A percentile compares a stretch with the other conserved stretches of the same genome.
phyloP scores from a whole-genome alignment of 768 basidiomycete genomes.

The Collybiopsis luxurians region DNA sequence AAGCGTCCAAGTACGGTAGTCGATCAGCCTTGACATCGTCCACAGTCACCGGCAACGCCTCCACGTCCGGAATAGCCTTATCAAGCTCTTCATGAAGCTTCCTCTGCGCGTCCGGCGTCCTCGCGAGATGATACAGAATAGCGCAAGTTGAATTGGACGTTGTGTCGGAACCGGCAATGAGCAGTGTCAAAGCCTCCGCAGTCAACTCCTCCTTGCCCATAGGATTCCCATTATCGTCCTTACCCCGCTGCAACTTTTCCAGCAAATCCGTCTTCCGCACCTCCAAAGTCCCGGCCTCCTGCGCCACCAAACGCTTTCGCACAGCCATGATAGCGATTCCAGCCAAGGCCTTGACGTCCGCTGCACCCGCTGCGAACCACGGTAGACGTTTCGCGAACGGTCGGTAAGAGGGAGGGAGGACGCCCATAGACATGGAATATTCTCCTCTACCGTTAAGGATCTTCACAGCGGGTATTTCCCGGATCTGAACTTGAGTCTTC shows the following conservation, averaged over 20 bases:
- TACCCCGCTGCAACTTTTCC: slow-evolving; percentile 73
- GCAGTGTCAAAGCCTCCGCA: slow-evolving; percentile 81
- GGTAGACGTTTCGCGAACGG: slow-evolving; percentile 64
- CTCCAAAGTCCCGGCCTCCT: slow-evolving; percentile 44
- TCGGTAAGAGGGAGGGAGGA: slow-evolving; percentile 68
- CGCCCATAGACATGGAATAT: slow-evolving; percentile 81
- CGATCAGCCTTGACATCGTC: slow-evolving; percentile 60
- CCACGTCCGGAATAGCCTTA: slow-evolving; percentile 41
- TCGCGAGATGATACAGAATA: slow-evolving; percentile 51
- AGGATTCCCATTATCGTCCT: slow-evolving; percentile 76
- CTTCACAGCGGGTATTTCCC: slow-evolving; percentile 73
- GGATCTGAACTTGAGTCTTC: slow-evolving; percentile 37
- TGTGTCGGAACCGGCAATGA: slow-evolving; percentile 90
- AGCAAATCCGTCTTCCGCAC: slow-evolving; percentile 58
- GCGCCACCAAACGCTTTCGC: slow-evolving; percentile 65
- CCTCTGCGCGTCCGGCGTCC: slow-evolving; percentile 57
- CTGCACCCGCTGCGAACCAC: slow-evolving; percentile 70
- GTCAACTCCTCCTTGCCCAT: slow-evolving; percentile 85
- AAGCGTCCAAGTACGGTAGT: slow-evolving; percentile 79
- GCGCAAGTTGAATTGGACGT: slow-evolving; percentile 76
- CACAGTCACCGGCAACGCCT: slow-evolving; percentile 43
- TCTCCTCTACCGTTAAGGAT: slow-evolving; percentile 90
- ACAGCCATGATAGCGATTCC: slow-evolving; percentile 81
- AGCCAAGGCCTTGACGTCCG: slow-evolving; percentile 69
- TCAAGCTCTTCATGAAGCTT: slow-evolving; percentile 79